Percentiles rank a stretch among this genome's conserved stretches.
These are phyloP conservation scores for Comarum palustre DNA, from an alignment of 306 rosid genomes.

Conservation along the genomic window DNA sequence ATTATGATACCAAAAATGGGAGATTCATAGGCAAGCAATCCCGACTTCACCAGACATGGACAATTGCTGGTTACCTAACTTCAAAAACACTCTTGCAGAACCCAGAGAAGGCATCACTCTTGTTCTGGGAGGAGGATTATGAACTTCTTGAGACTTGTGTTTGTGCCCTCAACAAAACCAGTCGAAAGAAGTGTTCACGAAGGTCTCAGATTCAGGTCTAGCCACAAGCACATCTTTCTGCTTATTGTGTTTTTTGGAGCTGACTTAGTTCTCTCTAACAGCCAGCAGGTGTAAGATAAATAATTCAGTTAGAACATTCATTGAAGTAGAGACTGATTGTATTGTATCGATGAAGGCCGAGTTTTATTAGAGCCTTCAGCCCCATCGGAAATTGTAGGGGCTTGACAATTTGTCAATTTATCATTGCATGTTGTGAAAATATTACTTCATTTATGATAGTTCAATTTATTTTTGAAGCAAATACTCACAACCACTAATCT, in stretches of 20 bases:
- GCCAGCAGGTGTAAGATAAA: background rate
- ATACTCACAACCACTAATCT: too few relatives aligned
- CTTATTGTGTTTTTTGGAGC: background rate
- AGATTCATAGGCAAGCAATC: conserved; percentile 76
- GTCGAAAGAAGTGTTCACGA: conserved; percentile 63
- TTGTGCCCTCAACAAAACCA: conserved; percentile 59
- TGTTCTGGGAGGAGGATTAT: conserved; percentile 83
- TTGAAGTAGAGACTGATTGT: background rate
- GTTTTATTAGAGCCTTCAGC: conserved; percentile 29
- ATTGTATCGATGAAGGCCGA: conserved; percentile 7
- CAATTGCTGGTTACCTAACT: conserved; percentile 65
- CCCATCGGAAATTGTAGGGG: conserved; percentile 13
- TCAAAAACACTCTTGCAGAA: conserved; percentile 75
- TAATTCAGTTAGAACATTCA: background rate
- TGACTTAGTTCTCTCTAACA: background rate
- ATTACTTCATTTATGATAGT: background rate
- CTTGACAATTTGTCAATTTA: background rate
- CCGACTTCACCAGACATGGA: conserved; percentile 74
- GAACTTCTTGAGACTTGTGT: conserved; percentile 75
- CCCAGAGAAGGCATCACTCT: conserved; percentile 66
- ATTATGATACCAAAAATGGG: conserved; percentile 67
- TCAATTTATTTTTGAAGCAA: background rate
- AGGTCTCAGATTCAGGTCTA: conserved; percentile 45
- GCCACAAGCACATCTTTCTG: background rate
- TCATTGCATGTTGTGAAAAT: background rate